Conservation (phyloP, 257 asterid genomes). For the Voacanga thouarsii region DNA sequence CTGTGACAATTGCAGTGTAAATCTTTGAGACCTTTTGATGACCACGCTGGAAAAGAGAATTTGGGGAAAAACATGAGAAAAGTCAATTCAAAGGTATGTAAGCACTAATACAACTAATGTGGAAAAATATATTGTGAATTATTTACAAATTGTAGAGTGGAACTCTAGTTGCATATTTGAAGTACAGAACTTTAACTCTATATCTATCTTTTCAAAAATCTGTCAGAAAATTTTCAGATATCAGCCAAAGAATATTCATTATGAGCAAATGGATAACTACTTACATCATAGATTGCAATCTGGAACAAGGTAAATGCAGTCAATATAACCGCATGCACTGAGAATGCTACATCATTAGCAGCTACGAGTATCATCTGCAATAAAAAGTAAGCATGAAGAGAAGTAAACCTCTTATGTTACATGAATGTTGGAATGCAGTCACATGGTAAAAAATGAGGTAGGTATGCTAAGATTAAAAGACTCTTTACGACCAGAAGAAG, state of each 20-base stretch:
- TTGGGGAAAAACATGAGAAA: neutral
- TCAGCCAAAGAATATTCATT: neutral
- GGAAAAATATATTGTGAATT: neutral
- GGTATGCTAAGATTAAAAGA: neutral
- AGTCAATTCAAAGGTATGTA: neutral
- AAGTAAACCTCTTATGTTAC: neutral
- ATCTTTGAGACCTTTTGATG: conserved; percentile 67
- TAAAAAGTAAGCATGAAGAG: conserved; percentile 5
- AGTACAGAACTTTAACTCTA: neutral
- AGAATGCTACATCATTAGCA: conserved; percentile 94
- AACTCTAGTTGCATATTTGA: neutral
- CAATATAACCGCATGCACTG: conserved; percentile 76
- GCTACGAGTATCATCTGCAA: conserved; percentile 96
- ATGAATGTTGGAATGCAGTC: neutral
- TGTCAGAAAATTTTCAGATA: no score
- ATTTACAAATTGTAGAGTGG: neutral
- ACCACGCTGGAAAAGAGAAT: conserved; percentile 57
- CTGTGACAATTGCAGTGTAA: conserved; percentile 41
- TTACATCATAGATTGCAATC: conserved; percentile 68
- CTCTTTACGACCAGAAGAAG: neutral
- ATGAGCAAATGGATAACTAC: conserved; percentile 12
- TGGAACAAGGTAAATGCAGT: conserved; percentile 72
- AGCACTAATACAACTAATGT: neutral
- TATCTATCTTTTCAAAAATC: neutral
- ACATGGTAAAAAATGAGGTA: neutral